Evolutionary conservation across 495 filamentous ascomycete genomes (phyloP), one percentile per base, ranked within the genome.

Genomic region (Lindgomyces ingoldianus): DNA sequence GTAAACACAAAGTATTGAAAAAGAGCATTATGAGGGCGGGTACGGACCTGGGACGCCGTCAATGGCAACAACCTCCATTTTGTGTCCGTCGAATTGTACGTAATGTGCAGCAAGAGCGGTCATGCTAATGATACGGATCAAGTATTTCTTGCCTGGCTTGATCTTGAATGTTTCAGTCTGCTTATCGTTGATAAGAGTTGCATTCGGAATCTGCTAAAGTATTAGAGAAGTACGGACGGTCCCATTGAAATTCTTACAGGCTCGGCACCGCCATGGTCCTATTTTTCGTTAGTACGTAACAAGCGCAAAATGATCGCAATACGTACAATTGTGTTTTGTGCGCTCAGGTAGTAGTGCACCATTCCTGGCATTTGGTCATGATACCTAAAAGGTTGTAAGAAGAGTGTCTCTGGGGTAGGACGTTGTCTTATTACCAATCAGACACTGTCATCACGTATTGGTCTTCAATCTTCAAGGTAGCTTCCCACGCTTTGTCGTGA

Each of bases 121-220:
- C 50, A 62, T 61, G 24, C 48, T 67, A 22, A 67, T 62, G 21
- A 67, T 56, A 4, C 64, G 49, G n/a, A 67, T 39, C 44, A 67
- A 24, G 24, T 61, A 62, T 29, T 49, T 54, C 48, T 62, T 67
- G 2, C 27, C 29, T 1, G 64, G 64, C 9, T 48, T n/a, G 24
- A 67, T 47, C 16, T 57, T 62, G 27, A 50, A 51, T 24, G 11
- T 57, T 27, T 54, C 49, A 18, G 52, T 46, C 39, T 39, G 33
- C 14, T 36, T 48, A 25, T 67, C 64, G 27, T 67, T 62, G 57
- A 67, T 52, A 21, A 67, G 21, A 25, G 41, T 59, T 3, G 56
- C 56, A 12, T 59, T 30, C 18, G 56, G 56, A 18, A 55, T 51
- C n/a, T n/a, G 36, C 36, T 41, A 41, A 41, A 16, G 8, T 41